Percentiles rank a stretch among this genome's conserved stretches.
phyloP scores from a whole-genome alignment of 2,329 filamentous ascomycete genomes.

The Tolypocladium ophioglossoides region DNA sequence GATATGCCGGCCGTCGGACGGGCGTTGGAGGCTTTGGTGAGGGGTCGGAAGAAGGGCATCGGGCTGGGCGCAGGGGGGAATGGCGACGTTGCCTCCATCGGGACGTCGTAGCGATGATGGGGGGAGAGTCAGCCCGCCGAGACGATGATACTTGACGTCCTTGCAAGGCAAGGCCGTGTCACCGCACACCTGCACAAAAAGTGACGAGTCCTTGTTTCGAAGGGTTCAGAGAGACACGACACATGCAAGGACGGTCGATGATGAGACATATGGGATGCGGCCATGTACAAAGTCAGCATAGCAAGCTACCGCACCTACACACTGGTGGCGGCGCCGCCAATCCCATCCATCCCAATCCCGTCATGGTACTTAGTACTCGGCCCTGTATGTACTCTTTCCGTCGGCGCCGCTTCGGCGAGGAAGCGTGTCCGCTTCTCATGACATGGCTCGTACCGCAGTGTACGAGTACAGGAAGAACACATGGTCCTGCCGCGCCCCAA shows the following conservation, averaged over 20 bases:
- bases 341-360: background rate
- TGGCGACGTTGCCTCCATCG: background rate
- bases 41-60: constrained; percentile 61
- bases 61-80: constrained; percentile 40
- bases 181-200: background rate
- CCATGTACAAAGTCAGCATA: background rate
- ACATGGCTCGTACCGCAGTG: too few species aligned
- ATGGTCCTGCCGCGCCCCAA: background rate
- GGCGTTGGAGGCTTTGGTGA: constrained; percentile 58
- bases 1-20: constrained; percentile 73
- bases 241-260: background rate
- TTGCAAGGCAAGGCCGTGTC: background rate
- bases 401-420: too few species aligned
- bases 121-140: background rate
- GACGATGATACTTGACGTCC: background rate
- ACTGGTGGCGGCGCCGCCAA: background rate
- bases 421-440: background rate
- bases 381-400: too few species aligned
- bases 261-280: background rate
- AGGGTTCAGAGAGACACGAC: background rate
- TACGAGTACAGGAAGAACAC: background rate
- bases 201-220: background rate
- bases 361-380: background rate
- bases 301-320: background rate
- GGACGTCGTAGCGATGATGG: background rate